A percentile compares a stretch with the other conserved stretches of the same genome.
Evolutionary conservation across 345 rosid genomes (phyloP).

Genomic region (Nasturtium officinale): DNA sequence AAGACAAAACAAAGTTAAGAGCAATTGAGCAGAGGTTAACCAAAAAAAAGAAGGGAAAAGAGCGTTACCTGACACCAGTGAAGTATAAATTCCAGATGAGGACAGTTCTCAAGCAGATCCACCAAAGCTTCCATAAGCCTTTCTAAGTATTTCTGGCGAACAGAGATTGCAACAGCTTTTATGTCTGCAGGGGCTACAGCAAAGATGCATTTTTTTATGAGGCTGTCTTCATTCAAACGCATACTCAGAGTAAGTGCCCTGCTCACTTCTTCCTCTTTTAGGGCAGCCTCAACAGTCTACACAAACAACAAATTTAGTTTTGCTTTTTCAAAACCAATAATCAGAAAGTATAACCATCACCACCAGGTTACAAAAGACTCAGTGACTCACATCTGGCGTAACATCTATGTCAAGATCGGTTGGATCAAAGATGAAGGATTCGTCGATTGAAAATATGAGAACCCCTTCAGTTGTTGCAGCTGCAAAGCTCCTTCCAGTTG

Average conservation of each 20-base stretch:
- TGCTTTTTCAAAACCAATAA: constrained; percentile 4
- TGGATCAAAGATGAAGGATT: constrained; percentile 90
- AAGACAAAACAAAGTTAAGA: constrained; percentile 6
- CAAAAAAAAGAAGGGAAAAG: background rate
- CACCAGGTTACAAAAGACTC: constrained; percentile 23
- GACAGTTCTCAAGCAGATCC: constrained; percentile 81
- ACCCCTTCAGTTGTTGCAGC: constrained; percentile 99
- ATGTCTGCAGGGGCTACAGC: constrained; percentile 71
- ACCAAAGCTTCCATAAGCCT: constrained; percentile 81
- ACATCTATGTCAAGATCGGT: constrained; percentile 97
- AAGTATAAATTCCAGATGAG: constrained; percentile 85
- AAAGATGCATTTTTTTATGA: constrained; percentile 78
- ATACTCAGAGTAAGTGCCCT: constrained; percentile 84
- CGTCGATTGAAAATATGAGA: constrained; percentile 82
- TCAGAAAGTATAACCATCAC: background rate
- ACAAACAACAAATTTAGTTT: constrained; percentile 31
- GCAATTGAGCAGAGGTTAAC: background rate
- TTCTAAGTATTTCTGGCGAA: constrained; percentile 71
- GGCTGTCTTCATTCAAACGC: constrained; percentile 85
- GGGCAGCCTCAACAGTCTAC: constrained; percentile 81
- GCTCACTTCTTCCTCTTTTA: constrained; percentile 62
- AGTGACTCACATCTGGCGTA: constrained; percentile 78
- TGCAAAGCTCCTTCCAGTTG: constrained; percentile 88
- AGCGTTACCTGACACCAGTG: constrained; percentile 81
- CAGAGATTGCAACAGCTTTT: constrained; percentile 65